phyloP scores from a whole-genome alignment of 805 yeast species.

The Wickerhamia fluorescens region DNA sequence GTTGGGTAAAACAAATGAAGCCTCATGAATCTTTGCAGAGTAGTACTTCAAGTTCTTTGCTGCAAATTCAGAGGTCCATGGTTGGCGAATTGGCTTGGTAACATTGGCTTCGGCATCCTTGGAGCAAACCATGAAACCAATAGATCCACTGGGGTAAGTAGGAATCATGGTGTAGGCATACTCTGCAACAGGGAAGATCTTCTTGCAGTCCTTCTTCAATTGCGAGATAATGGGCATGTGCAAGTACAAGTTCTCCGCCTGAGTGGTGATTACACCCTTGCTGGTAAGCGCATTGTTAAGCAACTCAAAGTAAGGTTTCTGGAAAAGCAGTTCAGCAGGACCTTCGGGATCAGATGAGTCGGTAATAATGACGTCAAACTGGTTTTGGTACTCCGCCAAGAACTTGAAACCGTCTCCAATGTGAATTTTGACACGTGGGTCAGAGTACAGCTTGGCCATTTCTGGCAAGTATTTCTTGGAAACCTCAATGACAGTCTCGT shows the following conservation, averaged over 20 bases:
- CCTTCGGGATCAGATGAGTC: slow-evolving; percentile 99
- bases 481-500: slow-evolving; percentile 83
- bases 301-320: slow-evolving; percentile 83
- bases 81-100: slow-evolving; percentile 56
- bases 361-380: slow-evolving; percentile 91
- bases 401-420: slow-evolving; percentile 98
- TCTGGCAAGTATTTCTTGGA: slow-evolving; percentile 84
- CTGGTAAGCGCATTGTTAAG: slow-evolving; percentile 83
- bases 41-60: slow-evolving; percentile 68
- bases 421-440: slow-evolving; percentile 85
- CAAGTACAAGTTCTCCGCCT: slow-evolving; percentile 93
- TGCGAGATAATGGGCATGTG: slow-evolving; percentile 79
- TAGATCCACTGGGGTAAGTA: slow-evolving; percentile 94
- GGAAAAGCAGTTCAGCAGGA: slow-evolving; percentile 92
- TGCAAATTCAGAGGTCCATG: slow-evolving; percentile 56
- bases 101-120: slow-evolving; percentile 65
- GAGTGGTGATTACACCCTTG: slow-evolving; percentile 87
- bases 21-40: slow-evolving; percentile 75
- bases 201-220: slow-evolving; percentile 72
- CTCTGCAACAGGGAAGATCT: slow-evolving; percentile 86
- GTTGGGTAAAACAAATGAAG: slow-evolving; percentile 86
- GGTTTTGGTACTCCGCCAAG: slow-evolving; percentile 71
- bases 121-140: slow-evolving; percentile 96
- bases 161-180: slow-evolving; percentile 92
- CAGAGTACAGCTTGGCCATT: slow-evolving; percentile 75